Conservation (phyloP, 1,139 yeast genomes). For the Hemisphaericaspora subhashii region DNA sequence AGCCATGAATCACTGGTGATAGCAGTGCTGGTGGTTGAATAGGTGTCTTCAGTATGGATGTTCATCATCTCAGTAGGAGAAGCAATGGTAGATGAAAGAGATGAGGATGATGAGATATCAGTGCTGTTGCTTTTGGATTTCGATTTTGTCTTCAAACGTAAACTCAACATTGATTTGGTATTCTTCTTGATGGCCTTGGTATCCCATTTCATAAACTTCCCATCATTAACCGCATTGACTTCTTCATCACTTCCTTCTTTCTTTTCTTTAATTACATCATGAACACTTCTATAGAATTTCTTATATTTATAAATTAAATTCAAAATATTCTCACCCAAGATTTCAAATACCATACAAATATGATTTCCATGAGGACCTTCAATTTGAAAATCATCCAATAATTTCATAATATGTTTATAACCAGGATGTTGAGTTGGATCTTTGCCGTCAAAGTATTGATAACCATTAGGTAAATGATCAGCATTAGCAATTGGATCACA, state of each 20-base stretch:
- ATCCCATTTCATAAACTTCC: constrained; percentile 24
- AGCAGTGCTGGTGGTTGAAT: constrained; percentile 11
- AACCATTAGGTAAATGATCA: constrained; percentile 28
- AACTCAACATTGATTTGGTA: constrained; percentile 27
- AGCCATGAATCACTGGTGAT: constrained; percentile 7
- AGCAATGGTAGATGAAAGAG: constrained; percentile 8
- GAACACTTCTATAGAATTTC: constrained; percentile 17
- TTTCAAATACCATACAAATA: constrained; percentile 47
- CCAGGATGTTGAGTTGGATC: constrained; percentile 31
- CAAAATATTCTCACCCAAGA: constrained; percentile 41
- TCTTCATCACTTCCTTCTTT: neutral
- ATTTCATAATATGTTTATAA: constrained; percentile 39
- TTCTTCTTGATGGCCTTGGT: constrained; percentile 21
- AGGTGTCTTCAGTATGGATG: constrained; percentile 8
- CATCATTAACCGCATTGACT: too few relatives aligned
- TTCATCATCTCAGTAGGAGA: constrained; percentile 7
- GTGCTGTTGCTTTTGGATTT: neutral
- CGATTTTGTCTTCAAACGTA: constrained; percentile 21
- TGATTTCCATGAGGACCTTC: constrained; percentile 44
- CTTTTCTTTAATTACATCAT: constrained; percentile 12
- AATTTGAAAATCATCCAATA: constrained; percentile 42
- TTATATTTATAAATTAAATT: constrained; percentile 41
- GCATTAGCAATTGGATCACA: constrained; percentile 18
- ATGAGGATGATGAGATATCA: constrained; percentile 9
- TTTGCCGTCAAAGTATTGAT: constrained; percentile 16